phyloP scores from a whole-genome alignment of 768 basidiomycete genomes.

The Chalciporus chontae region DNA sequence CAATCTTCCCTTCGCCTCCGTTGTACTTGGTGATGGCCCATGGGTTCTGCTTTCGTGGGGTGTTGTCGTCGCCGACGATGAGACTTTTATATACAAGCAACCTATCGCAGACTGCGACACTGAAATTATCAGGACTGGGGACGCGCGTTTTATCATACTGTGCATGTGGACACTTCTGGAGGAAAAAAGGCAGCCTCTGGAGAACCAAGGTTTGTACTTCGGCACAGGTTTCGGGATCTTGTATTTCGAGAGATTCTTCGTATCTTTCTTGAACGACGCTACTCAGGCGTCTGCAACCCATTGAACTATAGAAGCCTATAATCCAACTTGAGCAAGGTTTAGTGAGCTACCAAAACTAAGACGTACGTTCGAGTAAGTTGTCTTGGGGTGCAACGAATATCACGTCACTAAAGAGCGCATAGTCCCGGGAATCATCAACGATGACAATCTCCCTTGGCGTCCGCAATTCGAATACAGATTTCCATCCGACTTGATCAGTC shows the following conservation, averaged over 20 bases:
- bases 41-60: conserved; percentile 48
- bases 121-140: conserved; percentile 54
- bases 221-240: conserved; percentile 38
- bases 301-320: conserved; percentile 61
- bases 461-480: conserved; percentile 63
- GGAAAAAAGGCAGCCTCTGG: conserved; percentile 81
- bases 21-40: conserved; percentile 59
- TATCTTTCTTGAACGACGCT: conserved; percentile 71
- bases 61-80: conserved; percentile 43
- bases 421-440: conserved; percentile 75
- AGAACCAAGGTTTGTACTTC: conserved; percentile 61
- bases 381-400: conserved; percentile 80
- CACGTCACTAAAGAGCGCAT: conserved; percentile 69
- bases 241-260: conserved; percentile 47
- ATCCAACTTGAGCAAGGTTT: neutral
- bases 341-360: neutral
- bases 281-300: conserved; percentile 78
- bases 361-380: conserved; percentile 74
- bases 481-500: conserved; percentile 63
- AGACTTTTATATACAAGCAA: conserved; percentile 57
- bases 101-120: conserved; percentile 62
- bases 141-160: conserved; percentile 46
- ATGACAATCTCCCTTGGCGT: conserved; percentile 65
- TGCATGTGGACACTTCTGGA: conserved; percentile 75
- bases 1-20: conserved; percentile 42